phyloP scores from a whole-genome alignment of 345 rosid species.

The Odontarrhena argentea region DNA sequence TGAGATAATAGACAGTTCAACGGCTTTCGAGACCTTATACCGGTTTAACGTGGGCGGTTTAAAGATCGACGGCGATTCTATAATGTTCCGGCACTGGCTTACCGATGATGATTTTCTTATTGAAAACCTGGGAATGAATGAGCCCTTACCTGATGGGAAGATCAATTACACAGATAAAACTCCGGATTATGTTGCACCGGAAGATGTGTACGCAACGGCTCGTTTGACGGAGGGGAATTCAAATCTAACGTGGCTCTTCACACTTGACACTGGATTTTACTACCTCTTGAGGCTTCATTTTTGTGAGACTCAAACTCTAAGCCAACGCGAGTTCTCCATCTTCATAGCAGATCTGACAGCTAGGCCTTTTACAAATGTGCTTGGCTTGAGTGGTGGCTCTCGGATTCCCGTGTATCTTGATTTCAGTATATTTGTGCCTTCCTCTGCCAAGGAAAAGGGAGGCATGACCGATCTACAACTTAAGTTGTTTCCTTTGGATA shows the following conservation, averaged over 20 bases:
- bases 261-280: slow-evolving; percentile 1
- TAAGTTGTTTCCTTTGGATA: too few relatives aligned
- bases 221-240: too few relatives aligned
- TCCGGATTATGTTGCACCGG: slow-evolving; percentile 34
- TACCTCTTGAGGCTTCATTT: slow-evolving; percentile 46
- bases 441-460: too few relatives aligned
- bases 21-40: slow-evolving; percentile 41
- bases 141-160: fast-evolving
- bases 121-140: background rate
- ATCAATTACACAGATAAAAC: background rate
- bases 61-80: background rate
- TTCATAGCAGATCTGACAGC: background rate
- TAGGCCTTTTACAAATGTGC: background rate
- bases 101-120: background rate
- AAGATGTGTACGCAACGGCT: too few relatives aligned
- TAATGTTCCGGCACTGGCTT: slow-evolving; percentile 46
- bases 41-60: slow-evolving; percentile 41
- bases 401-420: slow-evolving; percentile 37
- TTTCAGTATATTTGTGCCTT: slow-evolving; percentile 7
- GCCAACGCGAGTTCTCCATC: slow-evolving; percentile 35
- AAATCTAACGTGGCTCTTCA: slow-evolving; percentile 44
- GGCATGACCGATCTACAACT: too few relatives aligned
- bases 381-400: slow-evolving; percentile 28
- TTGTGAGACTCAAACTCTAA: slow-evolving; percentile 35
- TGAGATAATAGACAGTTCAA: background rate